Conservation (phyloP, 345 rosid species). For the Salix arbutifolia region DNA sequence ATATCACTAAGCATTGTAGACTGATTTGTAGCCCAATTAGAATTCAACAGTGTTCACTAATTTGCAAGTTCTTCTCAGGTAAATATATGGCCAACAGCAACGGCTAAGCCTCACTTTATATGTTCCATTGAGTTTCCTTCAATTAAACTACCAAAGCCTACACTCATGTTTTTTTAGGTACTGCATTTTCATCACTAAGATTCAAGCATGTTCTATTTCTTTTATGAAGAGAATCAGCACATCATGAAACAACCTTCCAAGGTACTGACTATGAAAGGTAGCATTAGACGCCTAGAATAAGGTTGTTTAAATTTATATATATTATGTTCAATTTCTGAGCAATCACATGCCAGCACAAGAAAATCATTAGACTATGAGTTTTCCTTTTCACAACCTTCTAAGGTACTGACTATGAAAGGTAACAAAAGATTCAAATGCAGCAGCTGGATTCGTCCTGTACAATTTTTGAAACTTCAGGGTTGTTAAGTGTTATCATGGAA, state of each 20-base stretch:
- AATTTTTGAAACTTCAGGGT: constrained; percentile 1
- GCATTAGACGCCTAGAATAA: constrained; percentile 26
- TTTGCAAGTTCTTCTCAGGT: neutral
- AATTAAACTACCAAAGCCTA: neutral
- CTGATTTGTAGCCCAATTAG: neutral
- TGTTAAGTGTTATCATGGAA: neutral
- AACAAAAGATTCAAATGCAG: no score
- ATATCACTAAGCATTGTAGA: neutral
- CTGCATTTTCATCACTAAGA: neutral
- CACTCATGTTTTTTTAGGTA: neutral
- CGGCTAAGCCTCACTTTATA: neutral
- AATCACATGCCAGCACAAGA: neutral
- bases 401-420: no score
- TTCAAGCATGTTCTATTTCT: neutral
- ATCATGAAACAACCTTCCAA: neutral
- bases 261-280: neutral
- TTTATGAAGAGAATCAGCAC: neutral
- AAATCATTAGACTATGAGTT: no score
- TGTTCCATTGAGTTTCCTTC: neutral
- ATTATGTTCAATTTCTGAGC: no score
- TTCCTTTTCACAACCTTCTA: no score
- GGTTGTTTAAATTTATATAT: no score
- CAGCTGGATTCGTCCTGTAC: no score
- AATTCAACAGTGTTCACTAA: neutral
- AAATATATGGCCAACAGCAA: neutral